phyloP scores from a whole-genome alignment of 2,329 filamentous ascomycete genomes.

The Aspergillus sp. region DNA sequence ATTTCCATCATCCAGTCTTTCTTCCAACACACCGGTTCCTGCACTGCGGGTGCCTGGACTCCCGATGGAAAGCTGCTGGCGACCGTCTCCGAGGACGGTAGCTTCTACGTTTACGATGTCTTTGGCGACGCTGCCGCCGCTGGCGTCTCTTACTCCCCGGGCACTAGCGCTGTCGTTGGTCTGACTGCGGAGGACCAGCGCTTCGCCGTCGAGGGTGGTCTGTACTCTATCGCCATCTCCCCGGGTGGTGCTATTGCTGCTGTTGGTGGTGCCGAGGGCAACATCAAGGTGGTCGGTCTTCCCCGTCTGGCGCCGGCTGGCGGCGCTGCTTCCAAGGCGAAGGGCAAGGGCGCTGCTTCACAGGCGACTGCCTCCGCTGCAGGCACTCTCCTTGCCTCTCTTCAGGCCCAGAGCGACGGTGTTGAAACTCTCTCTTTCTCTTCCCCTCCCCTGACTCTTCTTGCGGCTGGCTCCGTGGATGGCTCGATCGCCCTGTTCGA shows the following conservation, averaged over 20 bases:
- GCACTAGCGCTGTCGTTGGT: constrained; percentile 68
- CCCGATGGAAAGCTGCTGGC: constrained; percentile 82
- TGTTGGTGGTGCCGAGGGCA: constrained; percentile 82
- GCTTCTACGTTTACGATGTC: constrained; percentile 89
- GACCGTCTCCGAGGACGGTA: constrained; percentile 85
- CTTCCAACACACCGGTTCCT: constrained; percentile 83
- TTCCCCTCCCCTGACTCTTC: constrained; percentile 60
- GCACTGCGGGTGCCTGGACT: constrained; percentile 89
- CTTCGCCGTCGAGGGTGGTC: constrained; percentile 85
- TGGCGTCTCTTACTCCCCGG: constrained; percentile 57
- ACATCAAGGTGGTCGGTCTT: constrained; percentile 81
- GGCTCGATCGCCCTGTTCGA: constrained; percentile 82
- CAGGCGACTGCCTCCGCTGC: constrained; percentile 49
- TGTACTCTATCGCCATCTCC: constrained; percentile 84
- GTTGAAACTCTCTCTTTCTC: constrained; percentile 74
- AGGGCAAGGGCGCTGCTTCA: constrained; percentile 49
- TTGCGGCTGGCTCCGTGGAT: constrained; percentile 66
- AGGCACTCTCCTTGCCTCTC: constrained; percentile 75
- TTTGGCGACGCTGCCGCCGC: constrained; percentile 75
- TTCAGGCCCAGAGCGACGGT: constrained; percentile 76
- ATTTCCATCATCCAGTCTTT: constrained; percentile 86
- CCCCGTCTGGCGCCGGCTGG: constrained; percentile 59
- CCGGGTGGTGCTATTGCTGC: constrained; percentile 78
- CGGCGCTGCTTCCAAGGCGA: constrained; percentile 49
- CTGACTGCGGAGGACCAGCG: constrained; percentile 81